Evolutionary conservation across 2,329 filamentous ascomycete genomes (phyloP), one percentile per base, ranked within the genome.

Genomic region (Penicillium sumatraense): DNA sequence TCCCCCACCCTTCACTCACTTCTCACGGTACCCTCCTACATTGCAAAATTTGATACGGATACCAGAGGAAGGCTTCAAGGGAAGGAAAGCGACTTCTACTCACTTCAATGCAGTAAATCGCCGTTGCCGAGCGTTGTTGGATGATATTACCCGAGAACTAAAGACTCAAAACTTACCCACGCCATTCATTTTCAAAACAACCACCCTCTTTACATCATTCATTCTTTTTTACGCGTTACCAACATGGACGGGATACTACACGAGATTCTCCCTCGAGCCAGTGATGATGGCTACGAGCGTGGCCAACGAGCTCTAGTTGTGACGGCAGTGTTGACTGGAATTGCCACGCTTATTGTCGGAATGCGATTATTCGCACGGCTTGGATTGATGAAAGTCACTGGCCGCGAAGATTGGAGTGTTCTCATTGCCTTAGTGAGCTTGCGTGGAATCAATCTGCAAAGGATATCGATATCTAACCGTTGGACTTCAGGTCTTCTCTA

Each of bases 401-500:
- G 69, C n/a, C 67, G 64, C n/a, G 69, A 72, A 50, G 69, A 72
- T 51, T 71, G 64, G 61, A 63, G 60, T n/a, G 69, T 72, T 53
- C 13, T 71, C 5, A 45, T 58, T 16, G 64, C 69, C 45, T 26
- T 71, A 58, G 63, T 70, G 55, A 26, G 64, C 45, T 16, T 24
- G 13, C 18, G 38, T 11, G n/a, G n/a, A 2, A n/a, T n/a, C n/a
- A n/a, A n/a, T n/a, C n/a, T n/a, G n/a, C 8, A 13, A n/a, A 14
- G 8, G 9, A 40, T 6, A 44, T 27, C 23, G 9, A 4, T 20
- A 24, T 11, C 29, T 54, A 40, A 58, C 10, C 11, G 18, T 9
- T 7, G 14, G 9, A 20, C 1, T 24, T 2, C 21, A 69, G 67
- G 46, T 57, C 2, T 62, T 69, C 33, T 61, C 68, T 5, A 53